Percentiles rank a stretch among this genome's conserved stretches.
Evolutionary conservation across 2,329 filamentous ascomycete species (phyloP).

Genomic region (Verticillium nubilum): DNA sequence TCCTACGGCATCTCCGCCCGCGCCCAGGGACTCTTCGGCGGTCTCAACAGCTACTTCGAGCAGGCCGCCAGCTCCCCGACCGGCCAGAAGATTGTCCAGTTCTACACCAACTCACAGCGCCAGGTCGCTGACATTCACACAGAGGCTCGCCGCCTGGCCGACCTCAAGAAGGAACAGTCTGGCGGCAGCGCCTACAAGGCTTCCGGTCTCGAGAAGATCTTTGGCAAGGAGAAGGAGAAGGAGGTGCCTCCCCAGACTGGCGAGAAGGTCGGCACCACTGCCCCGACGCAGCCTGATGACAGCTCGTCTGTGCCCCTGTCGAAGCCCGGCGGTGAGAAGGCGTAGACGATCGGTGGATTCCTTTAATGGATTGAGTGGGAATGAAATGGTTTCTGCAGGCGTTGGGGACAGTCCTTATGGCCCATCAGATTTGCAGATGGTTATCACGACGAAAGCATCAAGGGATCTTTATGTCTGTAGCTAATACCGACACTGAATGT

Average conservation of each 20-base stretch:
- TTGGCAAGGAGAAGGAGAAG: conserved; percentile 46
- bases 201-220: conserved; percentile 50
- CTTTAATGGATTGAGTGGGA: not conserved
- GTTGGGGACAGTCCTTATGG: not conserved
- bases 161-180: conserved; percentile 70
- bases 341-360: not conserved
- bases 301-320: conserved; percentile 10
- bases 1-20: conserved; percentile 77
- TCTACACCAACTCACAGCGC: conserved; percentile 80
- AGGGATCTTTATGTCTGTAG: not conserved
- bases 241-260: conserved; percentile 52
- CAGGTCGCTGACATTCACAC: conserved; percentile 92
- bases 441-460: not conserved
- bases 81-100: conserved; percentile 79
- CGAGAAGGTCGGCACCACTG: conserved; percentile 24
- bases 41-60: conserved; percentile 86
- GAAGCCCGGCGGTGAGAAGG: conserved; percentile 17
- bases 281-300: conserved; percentile 10
- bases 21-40: conserved; percentile 58
- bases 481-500: too few species aligned
- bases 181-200: conserved; percentile 56
- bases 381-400: not conserved
- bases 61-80: conserved; percentile 84
- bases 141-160: conserved; percentile 82
- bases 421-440: not conserved